Base-by-base conservation (phyloP, 257 asterid genomes). In the Marsdenia floribunda region DNA sequence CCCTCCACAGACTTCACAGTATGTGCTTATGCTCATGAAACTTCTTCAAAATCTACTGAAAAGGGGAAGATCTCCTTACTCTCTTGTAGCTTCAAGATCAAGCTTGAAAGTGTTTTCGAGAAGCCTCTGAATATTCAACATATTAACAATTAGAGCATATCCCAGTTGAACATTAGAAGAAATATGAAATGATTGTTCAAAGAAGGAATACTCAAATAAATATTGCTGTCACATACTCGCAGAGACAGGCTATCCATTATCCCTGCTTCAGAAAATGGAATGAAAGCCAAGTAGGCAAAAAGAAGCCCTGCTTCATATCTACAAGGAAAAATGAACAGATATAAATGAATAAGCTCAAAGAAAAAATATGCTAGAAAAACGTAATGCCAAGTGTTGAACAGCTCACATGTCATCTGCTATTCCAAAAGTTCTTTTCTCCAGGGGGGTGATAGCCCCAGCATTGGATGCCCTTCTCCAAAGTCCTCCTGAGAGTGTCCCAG, bases 261-360 rank as follows among this genome's bases (percentile, higher is more conserved):
- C 80, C 97, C 97, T 13, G 92, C 89, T 86, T 88, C 92, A 74
- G 96, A 93, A 82, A 93, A 91, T 42, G 98, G 96, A 76, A 93
- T 76, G 83, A 93, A 91, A 60, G 97, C 88, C 68, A 90, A 79
- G 71, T 86, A 87, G 6, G 97, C 96, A 42, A 90, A 77, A 73
- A 93, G 91, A 75, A 93, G 96, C 57, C 98, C 98, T 26, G 98
- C 97, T 90, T 93, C 98, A 80, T 90, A 93, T 80, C 98, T 91
- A 90, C 77, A 78, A 77, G 59, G 61, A 75, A 75, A 73, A 70
- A 74, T 37, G 35, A 69, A 57, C 74, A 22, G 47, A n/a, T 60
- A 24, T 57, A 65, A 65, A 47, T 59, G 55, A 60, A 47, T 66
- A 61, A 75, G 49, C 65, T 33, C 70, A 13, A 13, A 61, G 54